Evolutionary conservation across 2,329 filamentous ascomycete genomes (phyloP), one percentile per base, ranked within the genome.

Genomic region (Huntiella savannae): DNA sequence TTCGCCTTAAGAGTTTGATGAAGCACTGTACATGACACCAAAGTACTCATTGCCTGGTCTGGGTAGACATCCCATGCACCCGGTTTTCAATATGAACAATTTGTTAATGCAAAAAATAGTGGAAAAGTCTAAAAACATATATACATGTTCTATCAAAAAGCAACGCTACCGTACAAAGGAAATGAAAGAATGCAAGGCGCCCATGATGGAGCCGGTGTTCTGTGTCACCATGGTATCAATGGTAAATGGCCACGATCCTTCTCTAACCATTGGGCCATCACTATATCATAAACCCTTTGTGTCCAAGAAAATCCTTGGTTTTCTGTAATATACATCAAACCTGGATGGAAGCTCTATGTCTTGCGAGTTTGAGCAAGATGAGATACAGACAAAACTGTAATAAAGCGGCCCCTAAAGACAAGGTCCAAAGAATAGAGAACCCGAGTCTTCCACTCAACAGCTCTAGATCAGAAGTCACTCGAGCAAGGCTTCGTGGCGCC

Each of bases 1-100:
- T 32, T 28, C 22, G 22, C 22, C 22, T 6, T 28, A 28, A 28
- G 40, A 16, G 33, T 43, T 43, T 34, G 40, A 43, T 43, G 33
- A 7, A 43, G 40, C 34, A 43, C 40, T 34, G 28, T 45, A 45
- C 35, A 45, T 33, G 37, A 36, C 39, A 45, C 43, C 39, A 28
- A 28, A 28, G 22, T 28, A 28, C 22, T 28, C 22, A 28, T 28
- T 28, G 22, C 22, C 22, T 28, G 22, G 22, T 28, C 22, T 28
- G 22, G 22, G 22, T 28, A 28, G 7, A 28, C 5, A 28, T 28
- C 22, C 22, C 22, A 28, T 28, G 22, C 22, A 28, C 22, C 5
- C 22, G 22, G 22, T 5, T 28, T 28, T 28, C 22, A 28, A 28
- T 28, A 28, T 28, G 22, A 28, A 28, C 22, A 28, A 28, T 28